Conservation (phyloP, 768 basidiomycete genomes). For the Boletus pseudopeckii region DNA sequence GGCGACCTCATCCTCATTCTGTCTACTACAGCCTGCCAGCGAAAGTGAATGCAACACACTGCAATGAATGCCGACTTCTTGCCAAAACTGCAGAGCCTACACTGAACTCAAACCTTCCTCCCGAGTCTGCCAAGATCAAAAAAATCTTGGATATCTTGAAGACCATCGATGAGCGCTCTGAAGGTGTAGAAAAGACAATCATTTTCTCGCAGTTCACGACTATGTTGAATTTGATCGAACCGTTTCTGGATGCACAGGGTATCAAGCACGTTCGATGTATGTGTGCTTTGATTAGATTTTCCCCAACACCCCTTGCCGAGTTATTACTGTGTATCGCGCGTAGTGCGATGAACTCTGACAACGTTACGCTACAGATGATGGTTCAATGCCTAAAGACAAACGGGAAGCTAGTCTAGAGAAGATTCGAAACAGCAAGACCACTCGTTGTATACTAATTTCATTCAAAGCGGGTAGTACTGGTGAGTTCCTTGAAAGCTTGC, state of each 20-base stretch:
- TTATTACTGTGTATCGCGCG: background rate
- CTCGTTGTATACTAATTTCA: conserved; percentile 84
- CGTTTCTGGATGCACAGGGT: conserved; percentile 67
- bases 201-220: conserved; percentile 93
- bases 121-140: conserved; percentile 81
- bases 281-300: conserved; percentile 31
- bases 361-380: conserved; percentile 64
- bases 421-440: conserved; percentile 58
- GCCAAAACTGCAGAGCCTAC: conserved; percentile 42
- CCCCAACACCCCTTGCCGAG: background rate
- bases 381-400: conserved; percentile 73
- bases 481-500: conserved; percentile 30
- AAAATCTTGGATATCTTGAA: conserved; percentile 73
- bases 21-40: conserved; percentile 12
- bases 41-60: conserved; percentile 41
- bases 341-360: conserved; percentile 3
- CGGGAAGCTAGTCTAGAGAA: conserved; percentile 72
- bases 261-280: conserved; percentile 83
- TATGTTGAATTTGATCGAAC: conserved; percentile 83
- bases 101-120: conserved; percentile 42
- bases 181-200: conserved; percentile 83
- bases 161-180: conserved; percentile 56
- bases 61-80: conserved; percentile 56
- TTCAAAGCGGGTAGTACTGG: conserved; percentile 97
- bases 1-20: background rate